Conservation (phyloP, 257 asterid genomes). For the Gentiana dahurica region DNA sequence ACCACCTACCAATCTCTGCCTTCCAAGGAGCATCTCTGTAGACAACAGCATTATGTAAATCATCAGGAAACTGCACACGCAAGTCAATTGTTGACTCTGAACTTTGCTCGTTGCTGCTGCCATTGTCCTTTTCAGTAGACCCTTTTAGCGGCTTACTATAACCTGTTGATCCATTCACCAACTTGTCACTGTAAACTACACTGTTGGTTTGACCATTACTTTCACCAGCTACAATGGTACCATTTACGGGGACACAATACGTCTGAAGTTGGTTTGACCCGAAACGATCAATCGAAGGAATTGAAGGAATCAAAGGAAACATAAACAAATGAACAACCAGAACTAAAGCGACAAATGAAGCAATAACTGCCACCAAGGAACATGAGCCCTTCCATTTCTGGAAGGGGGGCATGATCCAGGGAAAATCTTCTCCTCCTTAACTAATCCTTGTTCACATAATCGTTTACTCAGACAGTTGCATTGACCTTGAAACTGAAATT, state of each 20-base stretch:
- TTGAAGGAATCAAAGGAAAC: conserved; percentile 27
- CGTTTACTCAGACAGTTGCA: neutral
- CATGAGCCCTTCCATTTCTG: conserved; percentile 86
- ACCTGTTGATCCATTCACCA: conserved; percentile 10
- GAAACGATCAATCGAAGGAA: conserved; percentile 46
- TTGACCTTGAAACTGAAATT: neutral
- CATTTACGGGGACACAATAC: conserved; percentile 38
- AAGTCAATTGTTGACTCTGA: conserved; percentile 32
- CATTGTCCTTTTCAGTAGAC: conserved; percentile 18
- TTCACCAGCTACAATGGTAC: conserved; percentile 15
- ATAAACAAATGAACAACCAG: conserved; percentile 67
- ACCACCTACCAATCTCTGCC: conserved; percentile 80
- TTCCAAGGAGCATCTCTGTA: conserved; percentile 90
- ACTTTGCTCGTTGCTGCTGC: conserved; percentile 11
- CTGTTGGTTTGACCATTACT: conserved; percentile 1
- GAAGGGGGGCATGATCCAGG: conserved; percentile 60
- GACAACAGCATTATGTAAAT: conserved; percentile 57
- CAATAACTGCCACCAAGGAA: conserved; percentile 55
- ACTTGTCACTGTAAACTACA: conserved; percentile 10
- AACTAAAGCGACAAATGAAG: conserved; percentile 54
- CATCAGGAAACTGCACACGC: conserved; percentile 44
- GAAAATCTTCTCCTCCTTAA: conserved; percentile 9
- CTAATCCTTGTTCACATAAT: conserved; percentile 4
- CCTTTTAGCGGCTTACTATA: conserved; percentile 12
- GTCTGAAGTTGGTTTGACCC: conserved; percentile 34